Evolutionary conservation across 2,329 filamentous ascomycete species (phyloP), one percentile per base, ranked within the genome.

Genomic region (Colletotrichum scovillei): DNA sequence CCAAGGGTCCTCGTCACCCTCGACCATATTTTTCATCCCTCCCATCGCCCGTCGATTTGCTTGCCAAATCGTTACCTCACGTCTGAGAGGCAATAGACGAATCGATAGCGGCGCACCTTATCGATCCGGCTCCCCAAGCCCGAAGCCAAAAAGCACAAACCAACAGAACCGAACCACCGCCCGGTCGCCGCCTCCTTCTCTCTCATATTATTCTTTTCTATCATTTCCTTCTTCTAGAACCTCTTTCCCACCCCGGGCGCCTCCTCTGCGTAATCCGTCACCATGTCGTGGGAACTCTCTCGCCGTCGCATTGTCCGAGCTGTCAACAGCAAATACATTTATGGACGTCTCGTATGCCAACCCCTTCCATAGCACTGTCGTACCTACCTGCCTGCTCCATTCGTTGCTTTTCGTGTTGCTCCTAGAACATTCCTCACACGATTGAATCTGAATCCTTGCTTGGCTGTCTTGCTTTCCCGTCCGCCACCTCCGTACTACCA

Each of bases 261-360:
- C 78, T 14, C 78, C 80, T 38, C 69, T 78, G 9, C 32, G 19
- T 55, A 26, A 30, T 62, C 38, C 24, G 26, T 56, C 77, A 77
- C 66, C 77, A 92, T 92, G 90, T 80, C 88, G 76, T 89, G 89
- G 87, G 88, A 91, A 80, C 84, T 90, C 59, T 87, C 82, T 60
- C 85, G 88, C 75, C 89, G 91, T 79, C 90, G 91, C 77, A 83
- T 94, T 78, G 82, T 90, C 79, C 89, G 92, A 80, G 84, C 90
- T 78, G 86, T 93, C 79, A 94, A 93, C 80, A 91, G 87, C 82
- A 92, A 92, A 82, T 95, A 91, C 82, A 91, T 95, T 76, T 94
- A 91, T 82, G 93, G 92, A 76, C 90, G 89, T 81, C 86, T 94
- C 80, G 93, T 95, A 87, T 80, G 92, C 90, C 38, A 57, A 24